phyloP scores from a whole-genome alignment of 2,329 filamentous ascomycete genomes.

The Fusarium luffae region DNA sequence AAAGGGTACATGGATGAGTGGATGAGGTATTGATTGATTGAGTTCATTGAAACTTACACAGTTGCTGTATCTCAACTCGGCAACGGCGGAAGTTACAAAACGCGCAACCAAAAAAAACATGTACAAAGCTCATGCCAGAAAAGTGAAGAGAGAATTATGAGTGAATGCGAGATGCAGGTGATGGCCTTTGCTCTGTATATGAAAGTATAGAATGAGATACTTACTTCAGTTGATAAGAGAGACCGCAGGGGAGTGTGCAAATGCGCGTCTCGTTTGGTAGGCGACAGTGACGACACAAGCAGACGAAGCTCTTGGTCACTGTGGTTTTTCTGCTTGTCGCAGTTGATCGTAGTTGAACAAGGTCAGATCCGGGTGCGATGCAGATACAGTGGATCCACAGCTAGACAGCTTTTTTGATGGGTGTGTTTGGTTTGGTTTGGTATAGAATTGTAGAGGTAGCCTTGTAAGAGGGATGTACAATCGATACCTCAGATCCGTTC shows the following conservation, averaged over 20 bases:
- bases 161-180: neutral
- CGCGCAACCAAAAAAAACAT: conserved; percentile 32
- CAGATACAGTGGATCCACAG: conserved; percentile 42
- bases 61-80: conserved; percentile 27
- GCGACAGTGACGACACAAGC: conserved; percentile 38
- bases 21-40: conserved; percentile 5
- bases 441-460: conserved; percentile 1
- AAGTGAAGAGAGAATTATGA: neutral
- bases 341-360: conserved; percentile 23
- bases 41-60: conserved; percentile 15
- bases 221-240: conserved; percentile 22
- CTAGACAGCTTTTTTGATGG: conserved; percentile 16
- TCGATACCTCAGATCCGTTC: conserved; percentile 32
- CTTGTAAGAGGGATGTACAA: conserved; percentile 38
- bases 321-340: conserved; percentile 14
- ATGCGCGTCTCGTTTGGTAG: conserved; percentile 29
- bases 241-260: conserved; percentile 29
- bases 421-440: conserved; percentile 19
- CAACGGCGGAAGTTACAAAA: conserved; percentile 31
- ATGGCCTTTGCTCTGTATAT: neutral
- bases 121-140: conserved; percentile 3
- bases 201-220: conserved; percentile 19
- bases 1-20: neutral
- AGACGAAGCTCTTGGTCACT: conserved; percentile 18
- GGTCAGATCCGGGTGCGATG: neutral